Evolutionary conservation across 495 filamentous ascomycete species (phyloP).

Genomic region (Daldinia grandis): DNA sequence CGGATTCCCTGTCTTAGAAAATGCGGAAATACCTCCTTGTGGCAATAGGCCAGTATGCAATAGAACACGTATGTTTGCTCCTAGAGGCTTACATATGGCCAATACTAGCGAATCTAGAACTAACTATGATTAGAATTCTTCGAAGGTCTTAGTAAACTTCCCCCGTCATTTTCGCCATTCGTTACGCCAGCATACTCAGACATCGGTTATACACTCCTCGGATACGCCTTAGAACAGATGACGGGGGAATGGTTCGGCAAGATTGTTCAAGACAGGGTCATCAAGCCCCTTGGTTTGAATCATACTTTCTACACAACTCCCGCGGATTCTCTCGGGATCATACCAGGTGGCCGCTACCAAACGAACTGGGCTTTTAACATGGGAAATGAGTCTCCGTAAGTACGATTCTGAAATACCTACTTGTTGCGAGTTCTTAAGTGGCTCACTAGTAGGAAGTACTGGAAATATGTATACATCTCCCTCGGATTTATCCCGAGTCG

Average conservation of each 20-base stretch:
- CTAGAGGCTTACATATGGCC: not conserved
- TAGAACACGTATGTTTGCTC: slow-evolving; percentile 32
- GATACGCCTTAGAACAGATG: slow-evolving; percentile 51
- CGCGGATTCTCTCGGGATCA: slow-evolving; percentile 45
- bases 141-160: slow-evolving; percentile 43
- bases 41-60: slow-evolving; percentile 50
- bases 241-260: slow-evolving; percentile 48
- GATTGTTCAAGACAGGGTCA: slow-evolving; percentile 51
- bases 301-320: slow-evolving; percentile 50
- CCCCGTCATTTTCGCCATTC: slow-evolving; percentile 49
- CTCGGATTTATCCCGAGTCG: slow-evolving; percentile 60
- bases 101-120: not conserved
- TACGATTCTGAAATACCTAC: not conserved
- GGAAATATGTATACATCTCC: slow-evolving; percentile 65
- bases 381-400: slow-evolving; percentile 50
- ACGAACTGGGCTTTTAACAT: slow-evolving; percentile 48
- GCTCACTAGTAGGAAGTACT: slow-evolving; percentile 46
- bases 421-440: not conserved
- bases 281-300: slow-evolving; percentile 55
- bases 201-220: slow-evolving; percentile 51
- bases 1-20: slow-evolving; percentile 50
- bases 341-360: slow-evolving; percentile 43
- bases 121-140: slow-evolving; percentile 49
- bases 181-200: slow-evolving; percentile 53
- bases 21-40: slow-evolving; percentile 56